These are phyloP conservation scores for Chlorella sp. DNA, from an alignment of 139 green algal genomes.

Conservation along the genomic window DNA sequence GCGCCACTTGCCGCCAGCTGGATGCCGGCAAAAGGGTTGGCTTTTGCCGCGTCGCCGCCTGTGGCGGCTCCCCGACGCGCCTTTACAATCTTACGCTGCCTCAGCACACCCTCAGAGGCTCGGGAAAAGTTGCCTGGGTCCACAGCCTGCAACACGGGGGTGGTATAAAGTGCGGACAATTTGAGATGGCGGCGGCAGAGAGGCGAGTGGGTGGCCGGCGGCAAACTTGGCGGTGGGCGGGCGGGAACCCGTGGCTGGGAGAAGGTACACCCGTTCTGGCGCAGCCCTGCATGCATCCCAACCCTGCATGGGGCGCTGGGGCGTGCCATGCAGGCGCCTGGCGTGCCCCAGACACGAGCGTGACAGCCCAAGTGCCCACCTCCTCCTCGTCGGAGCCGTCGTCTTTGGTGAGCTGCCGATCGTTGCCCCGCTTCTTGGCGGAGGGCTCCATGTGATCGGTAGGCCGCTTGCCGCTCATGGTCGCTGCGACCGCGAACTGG, in stretches of 20 bases:
- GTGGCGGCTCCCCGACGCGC: conserved; percentile 38
- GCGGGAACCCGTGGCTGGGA: too few species aligned
- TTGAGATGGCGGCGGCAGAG: not conserved
- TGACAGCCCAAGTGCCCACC: not conserved
- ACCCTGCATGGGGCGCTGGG: too few species aligned
- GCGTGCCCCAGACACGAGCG: too few species aligned
- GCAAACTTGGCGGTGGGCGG: too few species aligned
- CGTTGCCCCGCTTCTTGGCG: conserved; percentile 65
- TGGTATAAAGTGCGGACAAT: not conserved
- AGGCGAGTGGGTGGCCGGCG: too few species aligned
- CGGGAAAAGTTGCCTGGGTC: conserved; percentile 61
- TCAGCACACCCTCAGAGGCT: conserved; percentile 65
- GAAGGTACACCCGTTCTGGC: too few species aligned
- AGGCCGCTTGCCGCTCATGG: conserved; percentile 14
- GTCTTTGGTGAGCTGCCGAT: conserved; percentile 73
- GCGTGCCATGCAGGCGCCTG: too few species aligned
- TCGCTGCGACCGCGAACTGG: too few species aligned
- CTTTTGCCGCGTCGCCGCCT: not conserved
- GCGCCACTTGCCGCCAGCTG: conserved; percentile 21
- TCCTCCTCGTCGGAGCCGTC: conserved; percentile 56
- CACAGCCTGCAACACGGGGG: not conserved
- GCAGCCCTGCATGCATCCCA: too few species aligned
- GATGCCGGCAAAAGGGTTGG: conserved; percentile 71
- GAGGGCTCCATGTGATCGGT: conserved; percentile 60
- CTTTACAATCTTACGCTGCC: conserved; percentile 62